Conservation (phyloP, 1,284 basidiomycete species). For the Irpex sp. region DNA sequence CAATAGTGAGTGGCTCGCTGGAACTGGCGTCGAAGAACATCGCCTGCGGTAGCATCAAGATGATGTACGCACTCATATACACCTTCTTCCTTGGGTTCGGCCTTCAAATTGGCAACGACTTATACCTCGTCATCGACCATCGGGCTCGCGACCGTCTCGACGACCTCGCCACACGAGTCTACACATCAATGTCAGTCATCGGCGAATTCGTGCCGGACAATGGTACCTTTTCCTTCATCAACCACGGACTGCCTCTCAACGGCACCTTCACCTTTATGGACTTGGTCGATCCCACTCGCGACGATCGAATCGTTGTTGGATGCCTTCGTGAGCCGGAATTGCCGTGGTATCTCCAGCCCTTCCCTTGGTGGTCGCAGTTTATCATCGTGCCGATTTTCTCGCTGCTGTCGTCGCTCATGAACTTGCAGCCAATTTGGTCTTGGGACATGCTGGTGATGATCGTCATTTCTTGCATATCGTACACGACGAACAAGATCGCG, state of each 20-base stretch:
- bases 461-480: constrained; percentile 75
- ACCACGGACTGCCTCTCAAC: constrained; percentile 33
- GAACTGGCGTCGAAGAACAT: constrained; percentile 88
- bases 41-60: constrained; percentile 81
- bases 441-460: constrained; percentile 80
- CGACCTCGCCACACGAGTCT: constrained; percentile 40
- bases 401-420: constrained; percentile 64
- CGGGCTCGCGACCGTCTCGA: constrained; percentile 48
- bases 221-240: constrained; percentile 28
- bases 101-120: constrained; percentile 81
- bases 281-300: constrained; percentile 36
- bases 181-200: not conserved
- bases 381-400: constrained; percentile 82
- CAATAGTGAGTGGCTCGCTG: constrained; percentile 74
- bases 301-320: constrained; percentile 49
- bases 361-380: constrained; percentile 74
- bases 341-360: constrained; percentile 76
- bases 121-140: constrained; percentile 76
- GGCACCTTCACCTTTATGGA: constrained; percentile 69
- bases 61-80: constrained; percentile 88
- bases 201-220: not conserved
- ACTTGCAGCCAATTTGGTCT: constrained; percentile 64
- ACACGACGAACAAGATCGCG: constrained; percentile 71
- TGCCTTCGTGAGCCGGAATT: constrained; percentile 63
- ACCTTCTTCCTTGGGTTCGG: constrained; percentile 88